Evolutionary conservation across 2,329 filamentous ascomycete genomes (phyloP), one percentile per base, ranked within the genome.

Genomic region (Drechslerella stenobrocha): DNA sequence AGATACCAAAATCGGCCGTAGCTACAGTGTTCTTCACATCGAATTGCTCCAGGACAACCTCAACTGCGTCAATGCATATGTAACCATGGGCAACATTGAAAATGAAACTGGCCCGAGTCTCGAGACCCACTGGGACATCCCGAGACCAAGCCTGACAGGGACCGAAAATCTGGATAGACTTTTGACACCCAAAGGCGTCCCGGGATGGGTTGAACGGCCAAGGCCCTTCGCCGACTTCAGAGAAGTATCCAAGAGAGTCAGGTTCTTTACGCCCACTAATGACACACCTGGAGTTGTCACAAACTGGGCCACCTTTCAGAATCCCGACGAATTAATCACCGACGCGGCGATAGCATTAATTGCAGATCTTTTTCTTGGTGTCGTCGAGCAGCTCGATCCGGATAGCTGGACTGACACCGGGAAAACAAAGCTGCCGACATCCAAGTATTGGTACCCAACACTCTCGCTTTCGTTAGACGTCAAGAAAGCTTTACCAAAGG

Each of bases 401-500:
- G 67, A 64, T 32, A 52, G 59, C 0, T 65, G 52, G 71, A 70
- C 47, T 60, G 70, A 70, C 23, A 63, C 51, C 23, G 66, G 71
- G 13, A 64, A 73, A 44, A 59, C 74, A 51, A 72, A 75, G 35
- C 50, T 72, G 40, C 74, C 73, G 34, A 76, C 28, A 70, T 69
- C 70, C 74, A 77, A 53, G 75, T 84, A 83, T 71, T 90, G 87
- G 88, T 90, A 89, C 74, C 88, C 88, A 0, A 95, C 89, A 0
- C 76, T 95, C 1, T 78, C 85, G 15, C 76, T 93, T 74, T 90
- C 88, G 74, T 73, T 95, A 20, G 89, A 95, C 70, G 78, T 90
- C 35, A 93, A 92, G 78, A 88, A 87, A 74, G 75, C 80, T 4
- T 75, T 95, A 44, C 87, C 88, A 0, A 76, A 78, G 2, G 82